These are phyloP conservation scores for Heimioporus punctisporus DNA, from an alignment of 1,284 basidiomycete genomes.

Conservation along the genomic window DNA sequence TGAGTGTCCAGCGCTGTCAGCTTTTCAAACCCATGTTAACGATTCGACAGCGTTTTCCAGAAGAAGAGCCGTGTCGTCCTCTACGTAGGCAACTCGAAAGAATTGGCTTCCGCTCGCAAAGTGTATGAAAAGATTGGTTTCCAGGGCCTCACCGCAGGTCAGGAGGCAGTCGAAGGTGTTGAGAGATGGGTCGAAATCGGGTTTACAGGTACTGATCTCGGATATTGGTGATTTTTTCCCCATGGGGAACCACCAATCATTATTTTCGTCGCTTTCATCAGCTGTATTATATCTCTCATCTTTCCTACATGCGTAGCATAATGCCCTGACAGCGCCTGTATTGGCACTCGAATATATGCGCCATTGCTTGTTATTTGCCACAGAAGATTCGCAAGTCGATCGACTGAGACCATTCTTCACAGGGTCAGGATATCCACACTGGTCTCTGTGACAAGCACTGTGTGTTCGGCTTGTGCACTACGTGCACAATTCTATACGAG, in stretches of 20 bases:
- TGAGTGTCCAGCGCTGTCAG: slow-evolving; percentile 21
- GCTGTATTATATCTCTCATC: too few relatives aligned
- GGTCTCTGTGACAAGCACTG: slow-evolving; percentile 78
- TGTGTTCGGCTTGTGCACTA: slow-evolving; percentile 87
- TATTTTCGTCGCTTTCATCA: too few relatives aligned
- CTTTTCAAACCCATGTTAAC: not conserved
- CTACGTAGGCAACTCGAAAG: slow-evolving; percentile 44
- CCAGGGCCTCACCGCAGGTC: slow-evolving; percentile 17
- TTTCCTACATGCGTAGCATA: too few relatives aligned
- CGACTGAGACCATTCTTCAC: too few relatives aligned
- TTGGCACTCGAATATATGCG: too few relatives aligned
- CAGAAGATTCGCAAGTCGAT: too few relatives aligned
- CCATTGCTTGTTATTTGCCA: too few relatives aligned
- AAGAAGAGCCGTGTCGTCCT: slow-evolving; percentile 45
- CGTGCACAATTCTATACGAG: slow-evolving; percentile 57
- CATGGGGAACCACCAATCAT: too few relatives aligned
- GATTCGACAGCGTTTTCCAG: slow-evolving; percentile 25
- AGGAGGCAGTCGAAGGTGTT: slow-evolving; percentile 10
- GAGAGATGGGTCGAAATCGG: slow-evolving; percentile 27
- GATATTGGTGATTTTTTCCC: slow-evolving; percentile 13
- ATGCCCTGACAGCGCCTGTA: too few relatives aligned
- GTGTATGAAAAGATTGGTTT: slow-evolving; percentile 24
- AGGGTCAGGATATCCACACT: too few relatives aligned
- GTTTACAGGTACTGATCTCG: slow-evolving; percentile 12
- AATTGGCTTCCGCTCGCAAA: slow-evolving; percentile 16